Base-by-base conservation (phyloP, 495 filamentous ascomycete genomes). In the Xylaria scruposa region DNA sequence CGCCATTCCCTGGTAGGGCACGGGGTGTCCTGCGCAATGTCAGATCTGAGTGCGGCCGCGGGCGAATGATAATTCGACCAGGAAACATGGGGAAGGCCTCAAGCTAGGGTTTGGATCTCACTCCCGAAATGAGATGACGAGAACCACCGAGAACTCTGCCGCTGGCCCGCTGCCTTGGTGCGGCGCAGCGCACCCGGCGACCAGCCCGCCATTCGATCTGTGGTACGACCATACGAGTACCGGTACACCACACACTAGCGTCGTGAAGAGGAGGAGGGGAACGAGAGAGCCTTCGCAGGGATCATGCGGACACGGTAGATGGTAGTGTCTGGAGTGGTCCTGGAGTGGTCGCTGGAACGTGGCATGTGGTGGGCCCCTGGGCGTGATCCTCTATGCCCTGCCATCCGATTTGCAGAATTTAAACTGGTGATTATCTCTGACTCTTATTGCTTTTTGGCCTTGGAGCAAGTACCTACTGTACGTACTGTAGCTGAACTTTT, bases 71-170 rank as follows among this genome's bases (percentile, higher is more conserved):
- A 72, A 73, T 72, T 79, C 74, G 71, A 70, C 71, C 74, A 73
- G 74, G 73, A 78, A 76, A 77, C 62, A 74, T 75, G 71, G 70
- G 76, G 76, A 71, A 76, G 74, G 63, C 58, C 67, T 69, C 63
- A 74, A 58, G 60, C 38, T 33, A 73, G 61, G 72, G 70, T 70
- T 72, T 71, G 74, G 77, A 78, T 78, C 76, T 79, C 71, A 74
- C 71, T 76, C 77, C 73, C 76, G 77, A 79, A 79, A 79, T 72
- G 70, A 72, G 64, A 72, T 79, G 77, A 75, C 68, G 73, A 79
- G 77, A 79, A 78, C 74, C 74, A 79, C 77, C 77, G 77, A 79
- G 38, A 79, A 74, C 73, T 72, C 66, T 76, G 74, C 76, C 70
- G 71, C 58, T 68, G 73, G 72, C 63, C 75, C 74, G 72, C 77